These are phyloP conservation scores for Citrus mangshanensis DNA, from an alignment of 345 rosid species.

Conservation along the genomic window DNA sequence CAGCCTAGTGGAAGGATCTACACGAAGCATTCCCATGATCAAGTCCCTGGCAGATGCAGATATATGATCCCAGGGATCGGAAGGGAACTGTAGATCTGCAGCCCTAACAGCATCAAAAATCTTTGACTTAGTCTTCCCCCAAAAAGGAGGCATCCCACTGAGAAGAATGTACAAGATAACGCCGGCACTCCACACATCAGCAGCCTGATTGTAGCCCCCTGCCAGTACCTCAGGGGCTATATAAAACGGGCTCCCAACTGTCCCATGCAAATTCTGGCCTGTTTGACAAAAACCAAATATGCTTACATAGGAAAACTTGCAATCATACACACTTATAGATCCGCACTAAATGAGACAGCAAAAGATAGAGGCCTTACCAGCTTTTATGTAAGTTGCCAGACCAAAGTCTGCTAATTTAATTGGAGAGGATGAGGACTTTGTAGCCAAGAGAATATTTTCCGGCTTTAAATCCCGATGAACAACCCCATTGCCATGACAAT, in stretches of 20 bases:
- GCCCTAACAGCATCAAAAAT: slow-evolving; percentile 85
- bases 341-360: background rate
- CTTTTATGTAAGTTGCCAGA: slow-evolving; percentile 59
- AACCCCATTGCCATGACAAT: slow-evolving; percentile 67
- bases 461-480: slow-evolving; percentile 76
- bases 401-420: slow-evolving; percentile 80
- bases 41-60: slow-evolving; percentile 62
- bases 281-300: slow-evolving; percentile 13
- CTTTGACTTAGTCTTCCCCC: slow-evolving; percentile 79
- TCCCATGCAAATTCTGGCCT: slow-evolving; percentile 61
- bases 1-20: slow-evolving; percentile 71
- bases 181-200: slow-evolving; percentile 86
- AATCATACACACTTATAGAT: background rate
- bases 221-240: slow-evolving; percentile 71
- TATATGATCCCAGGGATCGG: slow-evolving; percentile 62
- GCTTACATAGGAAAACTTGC: slow-evolving; percentile 7
- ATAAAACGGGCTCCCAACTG: slow-evolving; percentile 74
- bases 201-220: slow-evolving; percentile 70
- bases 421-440: slow-evolving; percentile 50
- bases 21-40: slow-evolving; percentile 67
- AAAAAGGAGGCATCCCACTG: slow-evolving; percentile 71
- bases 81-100: slow-evolving; percentile 64
- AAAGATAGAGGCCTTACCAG: slow-evolving; percentile 36
- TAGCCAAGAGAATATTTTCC: slow-evolving; percentile 64
- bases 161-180: slow-evolving; percentile 66